Evolutionary conservation across 2,329 filamentous ascomycete genomes (phyloP), one percentile per base, ranked within the genome.

Genomic region (Talaromyces atroroseus): DNA sequence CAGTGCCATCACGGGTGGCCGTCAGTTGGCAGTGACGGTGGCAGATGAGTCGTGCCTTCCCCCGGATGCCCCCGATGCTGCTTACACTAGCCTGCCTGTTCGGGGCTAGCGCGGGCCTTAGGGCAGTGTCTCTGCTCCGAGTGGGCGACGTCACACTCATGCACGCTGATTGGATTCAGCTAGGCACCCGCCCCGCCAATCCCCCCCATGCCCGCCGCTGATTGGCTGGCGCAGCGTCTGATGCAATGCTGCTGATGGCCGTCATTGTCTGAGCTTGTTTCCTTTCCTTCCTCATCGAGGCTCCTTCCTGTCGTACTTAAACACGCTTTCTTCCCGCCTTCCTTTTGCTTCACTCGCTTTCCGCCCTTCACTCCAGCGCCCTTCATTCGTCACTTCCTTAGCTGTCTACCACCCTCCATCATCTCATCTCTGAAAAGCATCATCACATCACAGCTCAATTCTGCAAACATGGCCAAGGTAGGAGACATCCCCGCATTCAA

Each of bases 391-490:
- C 42, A 29, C 50, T 45, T n/a, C 46, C 34, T 29, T 21, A 36
- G 4, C 20, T 24, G 7, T 20, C 40, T 24, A 8, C 18, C 24
- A 7, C 7, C 18, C 10, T 20, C 11, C 14, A 23, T 36, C 20
- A 11, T 34, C 36, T 1, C 24, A 23, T 40, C 16, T n/a, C n/a
- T 49, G 29, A 32, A n/a, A n/a, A n/a, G 24, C 24, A 49, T 14
- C 38, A 18, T 23, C 18, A 32, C n/a, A 23, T 45, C 34, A 49
- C 44, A 46, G 29, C 55, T 10, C 26, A 29, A 29, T 29, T 10
- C 59, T 26, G 46, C 56, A 48, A 61, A 18, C 57, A 63, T 64
- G 71, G 65, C 69, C 59, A 65, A 74, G 66, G 71, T 74, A 42
- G 49, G 65, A 61, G 55, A 21, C 56, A 40, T 51, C 45, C 38